Percentiles rank a stretch among this genome's conserved stretches.
phyloP scores from a whole-genome alignment of 202 grass and related monocot species.

The Carex arenaria region DNA sequence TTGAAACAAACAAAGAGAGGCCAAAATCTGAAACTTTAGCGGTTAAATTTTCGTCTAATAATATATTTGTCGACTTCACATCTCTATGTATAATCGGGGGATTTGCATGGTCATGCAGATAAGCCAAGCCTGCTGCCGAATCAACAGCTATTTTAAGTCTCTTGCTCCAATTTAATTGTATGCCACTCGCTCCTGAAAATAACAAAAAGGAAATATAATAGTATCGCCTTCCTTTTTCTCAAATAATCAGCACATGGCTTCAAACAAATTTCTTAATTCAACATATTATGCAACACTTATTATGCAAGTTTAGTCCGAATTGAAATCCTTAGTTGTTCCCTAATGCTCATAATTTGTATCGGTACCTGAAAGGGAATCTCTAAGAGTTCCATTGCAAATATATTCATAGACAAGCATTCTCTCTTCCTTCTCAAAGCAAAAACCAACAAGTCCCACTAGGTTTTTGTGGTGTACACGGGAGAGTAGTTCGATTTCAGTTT shows the following conservation, averaged over 20 bases:
- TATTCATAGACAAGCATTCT: conserved; percentile 87
- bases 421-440: conserved; percentile 89
- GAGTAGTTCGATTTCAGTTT: conserved; percentile 86
- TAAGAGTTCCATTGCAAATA: conserved; percentile 69
- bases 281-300: not conserved
- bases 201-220: conserved; percentile 9
- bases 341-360: not conserved
- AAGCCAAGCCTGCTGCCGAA: conserved; percentile 74
- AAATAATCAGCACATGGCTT: not conserved
- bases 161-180: conserved; percentile 58
- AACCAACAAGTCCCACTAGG: conserved; percentile 70
- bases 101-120: conserved; percentile 85
- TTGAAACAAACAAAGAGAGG: conserved; percentile 57
- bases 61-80: conserved; percentile 74
- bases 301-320: not conserved
- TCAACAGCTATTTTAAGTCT: conserved; percentile 61
- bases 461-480: conserved; percentile 95
- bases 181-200: conserved; percentile 42
- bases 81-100: conserved; percentile 89
- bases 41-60: conserved; percentile 55
- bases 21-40: conserved; percentile 82
- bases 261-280: not conserved
- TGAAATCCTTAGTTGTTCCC: not conserved
- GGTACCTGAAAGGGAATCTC: conserved; percentile 60
- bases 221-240: not conserved